Evolutionary conservation across 352 stramenopile genomes (phyloP).

Genomic region (Plasmopara viticola): DNA sequence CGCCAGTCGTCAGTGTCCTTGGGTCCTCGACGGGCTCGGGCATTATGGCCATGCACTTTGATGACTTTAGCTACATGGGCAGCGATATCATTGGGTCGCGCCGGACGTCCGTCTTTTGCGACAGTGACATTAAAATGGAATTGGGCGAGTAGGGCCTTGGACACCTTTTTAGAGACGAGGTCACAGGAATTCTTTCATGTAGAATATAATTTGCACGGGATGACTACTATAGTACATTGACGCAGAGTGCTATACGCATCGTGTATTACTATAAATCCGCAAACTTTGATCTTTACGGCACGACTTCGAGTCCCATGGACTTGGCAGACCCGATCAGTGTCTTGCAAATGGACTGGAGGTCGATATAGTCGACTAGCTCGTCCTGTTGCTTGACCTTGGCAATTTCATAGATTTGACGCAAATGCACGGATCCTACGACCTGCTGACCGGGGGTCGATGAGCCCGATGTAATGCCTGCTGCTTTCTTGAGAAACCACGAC

Average conservation of each 20-base stretch:
- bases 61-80: conserved; percentile 86
- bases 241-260: neutral
- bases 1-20: conserved; percentile 52
- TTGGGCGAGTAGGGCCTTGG: conserved; percentile 38
- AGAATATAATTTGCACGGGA: no score
- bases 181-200: no score
- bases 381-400: conserved; percentile 96
- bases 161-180: no score
- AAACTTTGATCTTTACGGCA: conserved; percentile 30
- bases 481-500: conserved; percentile 92
- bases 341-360: conserved; percentile 88
- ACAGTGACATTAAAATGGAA: conserved; percentile 84
- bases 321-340: conserved; percentile 89
- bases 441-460: conserved; percentile 67
- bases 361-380: conserved; percentile 89
- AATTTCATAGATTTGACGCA: conserved; percentile 98
- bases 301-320: conserved; percentile 89
- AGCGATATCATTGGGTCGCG: conserved; percentile 80
- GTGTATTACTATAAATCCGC: neutral
- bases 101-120: conserved; percentile 73
- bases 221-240: no score
- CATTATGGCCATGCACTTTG: conserved; percentile 79
- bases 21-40: conserved; percentile 36
- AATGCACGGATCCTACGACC: conserved; percentile 79
- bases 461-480: conserved; percentile 79